Conservation (phyloP, 495 filamentous ascomycete genomes). For the Extremus antarcticus region DNA sequence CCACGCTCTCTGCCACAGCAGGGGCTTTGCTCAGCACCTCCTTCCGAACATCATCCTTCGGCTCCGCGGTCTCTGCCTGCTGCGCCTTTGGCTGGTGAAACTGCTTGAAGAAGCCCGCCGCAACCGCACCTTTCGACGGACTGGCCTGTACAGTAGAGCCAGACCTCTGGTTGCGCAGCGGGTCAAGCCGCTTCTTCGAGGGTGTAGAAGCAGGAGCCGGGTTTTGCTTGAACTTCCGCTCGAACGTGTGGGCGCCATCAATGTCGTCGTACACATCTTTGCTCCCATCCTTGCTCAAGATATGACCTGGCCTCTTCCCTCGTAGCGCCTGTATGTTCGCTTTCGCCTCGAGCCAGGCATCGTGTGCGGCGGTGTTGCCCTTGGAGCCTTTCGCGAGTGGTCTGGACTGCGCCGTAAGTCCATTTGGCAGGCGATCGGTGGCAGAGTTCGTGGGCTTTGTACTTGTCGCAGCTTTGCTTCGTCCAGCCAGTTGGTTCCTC, state of each 20-base stretch:
- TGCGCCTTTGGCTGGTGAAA: constrained; percentile 14
- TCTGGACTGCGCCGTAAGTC: neutral
- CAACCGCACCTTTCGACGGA: neutral
- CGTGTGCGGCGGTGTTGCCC: neutral
- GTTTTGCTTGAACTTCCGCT: constrained; percentile 4
- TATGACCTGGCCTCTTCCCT: neutral
- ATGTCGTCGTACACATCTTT: constrained; percentile 19
- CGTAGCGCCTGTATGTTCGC: neutral
- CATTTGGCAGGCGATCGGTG: no score
- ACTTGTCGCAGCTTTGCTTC: neutral
- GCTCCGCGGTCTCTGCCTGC: neutral
- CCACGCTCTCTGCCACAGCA: neutral
- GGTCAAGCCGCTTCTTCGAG: constrained; percentile 10
- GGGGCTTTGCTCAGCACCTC: no score
- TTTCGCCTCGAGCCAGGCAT: constrained; percentile 9
- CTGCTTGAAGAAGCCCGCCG: constrained; percentile 20
- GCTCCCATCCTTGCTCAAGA: neutral
- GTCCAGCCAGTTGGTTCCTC: neutral
- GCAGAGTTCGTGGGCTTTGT: neutral
- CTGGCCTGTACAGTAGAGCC: neutral
- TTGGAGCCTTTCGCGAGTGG: neutral
- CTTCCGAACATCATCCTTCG: neutral
- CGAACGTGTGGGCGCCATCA: constrained; percentile 7
- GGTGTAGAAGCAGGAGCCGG: neutral
- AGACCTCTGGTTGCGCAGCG: constrained; percentile 17